Percentiles rank a stretch among this genome's conserved stretches.
These are phyloP conservation scores for Tolypocladium cylindrosporum DNA, from an alignment of 2,329 filamentous ascomycete genomes.

Conservation along the genomic window DNA sequence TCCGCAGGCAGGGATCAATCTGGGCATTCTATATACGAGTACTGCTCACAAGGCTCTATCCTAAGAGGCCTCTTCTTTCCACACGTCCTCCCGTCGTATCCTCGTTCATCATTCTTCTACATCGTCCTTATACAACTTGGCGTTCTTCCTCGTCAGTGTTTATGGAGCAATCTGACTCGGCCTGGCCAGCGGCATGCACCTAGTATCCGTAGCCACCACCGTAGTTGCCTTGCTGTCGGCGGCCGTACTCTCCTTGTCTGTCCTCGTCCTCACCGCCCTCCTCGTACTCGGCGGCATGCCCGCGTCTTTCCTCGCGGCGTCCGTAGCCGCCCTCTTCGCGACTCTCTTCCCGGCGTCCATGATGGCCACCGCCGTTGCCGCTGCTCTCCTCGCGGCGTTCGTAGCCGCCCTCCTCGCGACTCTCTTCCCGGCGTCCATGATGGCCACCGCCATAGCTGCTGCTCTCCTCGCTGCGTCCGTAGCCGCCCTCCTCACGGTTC, in stretches of 20 bases:
- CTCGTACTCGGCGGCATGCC: conserved; percentile 12
- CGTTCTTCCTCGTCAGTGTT: background rate
- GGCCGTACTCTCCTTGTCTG: conserved; percentile 2
- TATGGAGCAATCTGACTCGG: background rate
- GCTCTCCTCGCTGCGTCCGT: conserved; percentile 5
- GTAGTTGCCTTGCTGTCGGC: conserved; percentile 16
- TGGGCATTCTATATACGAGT: background rate
- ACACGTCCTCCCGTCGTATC: background rate
- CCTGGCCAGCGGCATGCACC: background rate
- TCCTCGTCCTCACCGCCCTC: conserved; percentile 7
- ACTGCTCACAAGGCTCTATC: background rate
- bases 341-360: conserved; percentile 8
- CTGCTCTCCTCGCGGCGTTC: conserved; percentile 4
- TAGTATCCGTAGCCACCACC: conserved; percentile 11
- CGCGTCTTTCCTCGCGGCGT: conserved; percentile 9
- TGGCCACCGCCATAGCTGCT: background rate
- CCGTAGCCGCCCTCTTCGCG: conserved; percentile 7
- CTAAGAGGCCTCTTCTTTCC: background rate
- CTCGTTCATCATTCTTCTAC: background rate
- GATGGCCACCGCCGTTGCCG: background rate
- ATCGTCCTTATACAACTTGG: background rate
- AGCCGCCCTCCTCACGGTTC: conserved; percentile 8
- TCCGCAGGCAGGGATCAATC: background rate
- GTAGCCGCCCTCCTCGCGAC: conserved; percentile 7
- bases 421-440: conserved; percentile 6